A percentile compares a stretch with the other conserved stretches of the same genome.
These are phyloP conservation scores for Ciborinia camelliae DNA, from an alignment of 2,329 filamentous ascomycete species.

Conservation along the genomic window DNA sequence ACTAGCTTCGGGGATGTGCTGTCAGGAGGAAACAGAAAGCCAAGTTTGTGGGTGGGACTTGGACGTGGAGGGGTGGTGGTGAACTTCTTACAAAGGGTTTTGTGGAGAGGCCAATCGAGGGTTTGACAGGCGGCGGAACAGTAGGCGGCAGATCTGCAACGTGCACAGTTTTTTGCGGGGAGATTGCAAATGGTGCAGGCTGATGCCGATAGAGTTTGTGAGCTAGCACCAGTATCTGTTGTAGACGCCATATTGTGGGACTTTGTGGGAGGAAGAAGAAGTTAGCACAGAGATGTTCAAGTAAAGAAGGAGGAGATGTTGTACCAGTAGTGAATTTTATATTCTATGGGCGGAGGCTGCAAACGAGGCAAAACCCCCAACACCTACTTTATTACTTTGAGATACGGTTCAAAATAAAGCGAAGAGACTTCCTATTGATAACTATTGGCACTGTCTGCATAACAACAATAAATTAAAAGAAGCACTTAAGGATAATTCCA, in stretches of 20 bases:
- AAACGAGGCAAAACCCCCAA: not conserved
- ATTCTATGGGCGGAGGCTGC: too few species aligned
- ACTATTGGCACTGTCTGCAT: accelerated
- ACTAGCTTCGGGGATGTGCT: not conserved
- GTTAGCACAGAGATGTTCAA: not conserved
- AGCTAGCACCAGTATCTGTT: too few species aligned
- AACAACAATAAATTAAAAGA: not conserved
- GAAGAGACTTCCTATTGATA: not conserved
- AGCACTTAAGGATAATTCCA: not conserved
- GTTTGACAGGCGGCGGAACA: not conserved
- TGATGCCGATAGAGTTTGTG: not conserved
- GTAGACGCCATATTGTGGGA: not conserved
- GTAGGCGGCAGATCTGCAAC: not conserved
- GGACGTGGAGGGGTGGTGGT: not conserved
- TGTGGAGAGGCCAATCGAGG: not conserved
- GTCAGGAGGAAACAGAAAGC: not conserved
- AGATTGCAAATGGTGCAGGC: not conserved
- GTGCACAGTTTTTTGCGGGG: not conserved
- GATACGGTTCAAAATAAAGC: not conserved
- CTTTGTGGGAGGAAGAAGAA: too few species aligned
- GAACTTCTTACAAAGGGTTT: not conserved
- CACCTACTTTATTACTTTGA: not conserved
- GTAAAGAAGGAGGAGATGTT: not conserved
- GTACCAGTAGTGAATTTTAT: not conserved
- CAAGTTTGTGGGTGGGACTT: not conserved